phyloP scores from a whole-genome alignment of 331 rosid species.

The Quercus lobata region DNA sequence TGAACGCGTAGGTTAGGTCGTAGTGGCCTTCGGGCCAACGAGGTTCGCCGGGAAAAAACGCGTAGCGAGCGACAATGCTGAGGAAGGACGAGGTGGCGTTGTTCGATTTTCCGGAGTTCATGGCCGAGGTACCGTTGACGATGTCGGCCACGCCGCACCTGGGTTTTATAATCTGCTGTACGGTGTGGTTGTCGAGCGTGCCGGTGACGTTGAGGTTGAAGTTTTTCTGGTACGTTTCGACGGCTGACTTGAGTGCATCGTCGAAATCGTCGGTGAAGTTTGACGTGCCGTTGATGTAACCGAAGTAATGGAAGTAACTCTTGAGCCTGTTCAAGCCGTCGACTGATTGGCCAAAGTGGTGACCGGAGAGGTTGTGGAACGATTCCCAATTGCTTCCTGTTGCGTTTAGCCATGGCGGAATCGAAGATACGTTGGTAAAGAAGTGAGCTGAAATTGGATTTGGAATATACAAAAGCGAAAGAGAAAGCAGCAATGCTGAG shows the following conservation, averaged over 20 bases:
- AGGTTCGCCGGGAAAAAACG: constrained; percentile 53
- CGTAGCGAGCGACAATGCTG: constrained; percentile 53
- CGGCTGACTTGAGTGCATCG: constrained; percentile 43
- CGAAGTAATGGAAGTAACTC: constrained; percentile 57
- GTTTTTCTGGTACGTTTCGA: constrained; percentile 58
- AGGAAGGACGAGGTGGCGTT: constrained; percentile 26
- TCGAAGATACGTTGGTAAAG: constrained; percentile 52
- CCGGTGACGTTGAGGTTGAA: constrained; percentile 91
- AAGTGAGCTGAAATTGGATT: constrained; percentile 50
- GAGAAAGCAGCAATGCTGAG: constrained; percentile 2
- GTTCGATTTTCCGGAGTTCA: constrained; percentile 50
- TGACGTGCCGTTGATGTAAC: constrained; percentile 55
- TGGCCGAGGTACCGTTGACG: constrained; percentile 47
- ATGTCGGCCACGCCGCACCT: constrained; percentile 80
- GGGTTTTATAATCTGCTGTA: constrained; percentile 39
- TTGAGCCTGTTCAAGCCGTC: constrained; percentile 66
- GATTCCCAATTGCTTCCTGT: constrained; percentile 39
- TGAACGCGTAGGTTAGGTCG: constrained; percentile 60
- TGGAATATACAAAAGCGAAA: constrained; percentile 4
- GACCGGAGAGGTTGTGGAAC: constrained; percentile 47
- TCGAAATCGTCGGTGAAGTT: constrained; percentile 73
- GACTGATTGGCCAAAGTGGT: constrained; percentile 32
- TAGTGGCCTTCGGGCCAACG: constrained; percentile 54
- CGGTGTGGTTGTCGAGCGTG: constrained; percentile 47
- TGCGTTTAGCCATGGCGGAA: constrained; percentile 30